phyloP scores from a whole-genome alignment of 2,329 filamentous ascomycete genomes.

The Hypoxylon sp. region DNA sequence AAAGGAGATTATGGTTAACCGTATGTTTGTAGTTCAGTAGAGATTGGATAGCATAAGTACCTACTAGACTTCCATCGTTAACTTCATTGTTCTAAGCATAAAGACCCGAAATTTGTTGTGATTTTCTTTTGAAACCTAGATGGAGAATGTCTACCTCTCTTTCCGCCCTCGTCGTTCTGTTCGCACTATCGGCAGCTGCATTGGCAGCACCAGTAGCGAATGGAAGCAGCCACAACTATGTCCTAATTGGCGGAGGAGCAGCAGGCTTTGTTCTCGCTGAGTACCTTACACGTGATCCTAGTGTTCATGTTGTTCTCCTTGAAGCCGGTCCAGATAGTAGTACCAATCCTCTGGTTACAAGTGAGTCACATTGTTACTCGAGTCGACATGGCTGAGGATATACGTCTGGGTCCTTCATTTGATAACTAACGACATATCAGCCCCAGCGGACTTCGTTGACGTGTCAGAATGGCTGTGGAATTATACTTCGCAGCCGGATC shows the following conservation, averaged over 20 bases:
- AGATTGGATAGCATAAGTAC: background rate
- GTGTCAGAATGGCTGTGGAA: slow-evolving; percentile 2
- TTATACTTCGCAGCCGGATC: background rate
- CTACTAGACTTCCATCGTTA: background rate
- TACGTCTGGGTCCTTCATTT: background rate
- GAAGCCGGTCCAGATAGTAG: background rate
- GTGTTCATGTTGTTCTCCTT: background rate
- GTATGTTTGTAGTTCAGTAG: too few relatives aligned
- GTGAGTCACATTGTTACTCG: background rate
- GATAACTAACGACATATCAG: background rate
- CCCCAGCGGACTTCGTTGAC: background rate
- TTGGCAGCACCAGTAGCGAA: background rate
- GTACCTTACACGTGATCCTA: background rate
- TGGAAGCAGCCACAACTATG: background rate
- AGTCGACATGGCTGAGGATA: background rate
- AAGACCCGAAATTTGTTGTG: background rate
- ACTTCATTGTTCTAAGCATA: background rate
- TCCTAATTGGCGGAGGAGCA: background rate
- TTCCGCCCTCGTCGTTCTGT: background rate
- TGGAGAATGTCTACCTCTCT: background rate
- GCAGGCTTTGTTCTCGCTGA: slow-evolving; percentile 3
- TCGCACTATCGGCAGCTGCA: background rate
- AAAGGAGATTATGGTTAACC: background rate
- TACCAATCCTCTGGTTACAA: background rate
- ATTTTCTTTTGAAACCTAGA: background rate